Percentiles rank a stretch among this genome's conserved stretches.
phyloP scores from a whole-genome alignment of 306 rosid genomes.

The Elaeagnus macrophylla region DNA sequence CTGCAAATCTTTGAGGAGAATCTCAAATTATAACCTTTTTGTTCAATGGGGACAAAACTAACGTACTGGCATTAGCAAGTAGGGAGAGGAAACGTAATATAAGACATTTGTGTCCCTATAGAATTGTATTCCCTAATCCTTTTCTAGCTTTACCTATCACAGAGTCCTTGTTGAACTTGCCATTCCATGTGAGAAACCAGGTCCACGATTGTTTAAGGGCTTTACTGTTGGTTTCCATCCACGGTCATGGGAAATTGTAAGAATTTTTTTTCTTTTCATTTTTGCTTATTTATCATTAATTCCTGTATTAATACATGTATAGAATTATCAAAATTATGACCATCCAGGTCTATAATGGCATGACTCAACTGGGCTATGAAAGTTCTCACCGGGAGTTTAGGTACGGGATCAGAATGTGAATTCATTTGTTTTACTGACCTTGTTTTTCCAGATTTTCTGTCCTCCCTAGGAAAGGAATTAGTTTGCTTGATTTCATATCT shows the following conservation, averaged over 20 bases:
- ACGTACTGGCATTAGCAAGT: no score
- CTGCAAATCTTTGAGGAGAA: no score
- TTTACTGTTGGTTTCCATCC: conserved; percentile 97
- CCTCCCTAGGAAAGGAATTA: background rate
- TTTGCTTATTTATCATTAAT: conserved; percentile 16
- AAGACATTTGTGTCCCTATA: conserved; percentile 2
- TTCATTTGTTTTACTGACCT: conserved; percentile 12
- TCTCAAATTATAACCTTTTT: no score
- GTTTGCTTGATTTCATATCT: conserved; percentile 8
- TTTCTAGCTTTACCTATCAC: conserved; percentile 28
- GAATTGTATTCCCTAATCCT: conserved; percentile 14
- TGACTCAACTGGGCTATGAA: conserved; percentile 81
- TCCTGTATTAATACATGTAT: conserved; percentile 6
- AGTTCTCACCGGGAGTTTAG: conserved; percentile 56
- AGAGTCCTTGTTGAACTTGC: conserved; percentile 79
- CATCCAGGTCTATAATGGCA: conserved; percentile 79
- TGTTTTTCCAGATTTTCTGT: conserved; percentile 8
- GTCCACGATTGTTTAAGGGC: conserved; percentile 77
- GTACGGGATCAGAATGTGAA: conserved; percentile 26
- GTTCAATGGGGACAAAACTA: no score
- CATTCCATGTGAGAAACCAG: conserved; percentile 62
- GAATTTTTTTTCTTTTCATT: conserved; percentile 23
- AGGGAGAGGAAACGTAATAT: background rate
- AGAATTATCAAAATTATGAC: conserved; percentile 12
- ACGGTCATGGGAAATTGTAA: conserved; percentile 92